Base-by-base conservation (phyloP, 768 basidiomycete genomes). In the Hygrocybe coccinea region DNA sequence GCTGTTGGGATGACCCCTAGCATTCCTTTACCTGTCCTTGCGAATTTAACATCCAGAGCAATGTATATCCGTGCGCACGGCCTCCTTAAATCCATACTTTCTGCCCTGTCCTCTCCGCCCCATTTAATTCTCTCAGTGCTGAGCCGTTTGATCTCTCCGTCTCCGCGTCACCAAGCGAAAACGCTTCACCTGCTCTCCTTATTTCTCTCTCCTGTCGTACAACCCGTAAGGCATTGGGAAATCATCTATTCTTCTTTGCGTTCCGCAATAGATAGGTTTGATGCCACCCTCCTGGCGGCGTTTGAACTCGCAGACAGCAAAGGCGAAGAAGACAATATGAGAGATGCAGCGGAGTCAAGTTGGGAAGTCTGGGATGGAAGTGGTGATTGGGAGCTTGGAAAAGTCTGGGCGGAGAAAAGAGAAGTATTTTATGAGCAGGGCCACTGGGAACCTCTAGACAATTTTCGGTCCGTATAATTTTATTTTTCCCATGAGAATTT, bases 371-470 rank as follows among this genome's bases (percentile, higher is more conserved):
- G 86, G 80, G 78, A 79, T 54, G 68, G 74, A 46, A 69, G 63
- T 34, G 76, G 69, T 10, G 88, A 91, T 55, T 95, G 91, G 91
- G 95, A 95, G 70, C 84, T 97, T 77, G 91, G 91, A 1, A 87
- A 91, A 60, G 86, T 95, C 15, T 99, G 95, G 91, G 86, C 90
- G 1, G 95, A 99, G 71, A 95, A 95, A 74, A 76, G 89, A 44
- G 94, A 95, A 68, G 85, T 97, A 19, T 93, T 98, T 62, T 97
- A 95, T 69, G 87, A 93, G 59, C 81, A 83, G 55, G 83, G 80
- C 6, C 78, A 80, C 47, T 94, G 91, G 87, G 80, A 88, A 59
- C 81, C 94, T 0, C 66, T 88, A 52, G 84, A 87, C 57, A 99
- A 98, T 70, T 82, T 89, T 65, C 86, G 84, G 84, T 86, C 69